These are phyloP conservation scores for Amanita inopinata DNA, from an alignment of 768 basidiomycete species.

Conservation along the genomic window DNA sequence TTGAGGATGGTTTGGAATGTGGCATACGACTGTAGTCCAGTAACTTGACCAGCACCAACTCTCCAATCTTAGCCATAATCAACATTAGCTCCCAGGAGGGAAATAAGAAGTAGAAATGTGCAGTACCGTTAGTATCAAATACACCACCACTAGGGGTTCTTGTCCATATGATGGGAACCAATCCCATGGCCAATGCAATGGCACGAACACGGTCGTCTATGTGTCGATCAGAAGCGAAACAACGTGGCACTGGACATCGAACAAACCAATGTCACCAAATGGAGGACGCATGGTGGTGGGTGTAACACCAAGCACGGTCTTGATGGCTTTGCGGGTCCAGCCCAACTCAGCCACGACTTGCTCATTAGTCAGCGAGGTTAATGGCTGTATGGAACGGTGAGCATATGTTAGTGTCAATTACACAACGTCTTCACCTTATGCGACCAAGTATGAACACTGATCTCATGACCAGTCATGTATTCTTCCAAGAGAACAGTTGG, in stretches of 20 bases:
- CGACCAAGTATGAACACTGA: slow-evolving; percentile 87
- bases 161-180: slow-evolving; percentile 90
- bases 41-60: slow-evolving; percentile 68
- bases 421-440: slow-evolving; percentile 42
- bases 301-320: slow-evolving; percentile 62
- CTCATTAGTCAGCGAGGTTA: slow-evolving; percentile 65
- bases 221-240: slow-evolving; percentile 6
- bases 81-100: slow-evolving; percentile 2
- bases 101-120: neutral
- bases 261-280: slow-evolving; percentile 66
- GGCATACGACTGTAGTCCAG: slow-evolving; percentile 51
- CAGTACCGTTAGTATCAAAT: slow-evolving; percentile 69
- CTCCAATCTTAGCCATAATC: slow-evolving; percentile 56
- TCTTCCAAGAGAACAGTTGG: slow-evolving; percentile 69
- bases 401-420: slow-evolving; percentile 7
- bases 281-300: slow-evolving; percentile 76
- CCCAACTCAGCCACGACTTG: slow-evolving; percentile 91
- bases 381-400: slow-evolving; percentile 28
- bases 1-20: slow-evolving; percentile 69
- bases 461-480: slow-evolving; percentile 73
- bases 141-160: slow-evolving; percentile 37
- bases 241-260: neutral
- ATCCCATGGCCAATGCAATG: slow-evolving; percentile 84
- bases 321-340: slow-evolving; percentile 84
- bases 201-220: slow-evolving; percentile 88